A percentile compares a stretch with the other conserved stretches of the same genome.
phyloP scores from a whole-genome alignment of 2,329 filamentous ascomycete genomes.

The Albophoma yamanashiensis region DNA sequence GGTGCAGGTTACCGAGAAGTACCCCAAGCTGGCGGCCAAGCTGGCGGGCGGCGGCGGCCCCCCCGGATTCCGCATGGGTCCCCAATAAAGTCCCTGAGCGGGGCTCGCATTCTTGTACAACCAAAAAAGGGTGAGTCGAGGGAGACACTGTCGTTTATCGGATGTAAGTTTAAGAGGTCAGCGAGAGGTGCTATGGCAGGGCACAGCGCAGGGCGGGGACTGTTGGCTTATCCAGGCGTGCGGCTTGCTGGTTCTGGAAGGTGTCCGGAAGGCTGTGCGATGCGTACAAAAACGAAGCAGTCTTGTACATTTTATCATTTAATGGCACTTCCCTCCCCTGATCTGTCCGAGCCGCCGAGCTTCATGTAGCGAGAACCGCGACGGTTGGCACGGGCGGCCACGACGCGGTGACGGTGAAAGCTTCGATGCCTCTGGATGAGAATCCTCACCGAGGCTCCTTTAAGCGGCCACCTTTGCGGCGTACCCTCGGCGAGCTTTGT shows the following conservation, averaged over 20 bases:
- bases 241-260: background rate
- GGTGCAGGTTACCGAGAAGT: slow-evolving; percentile 82
- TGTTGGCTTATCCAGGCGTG: background rate
- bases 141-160: background rate
- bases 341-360: background rate
- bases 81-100: slow-evolving; percentile 11
- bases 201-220: background rate
- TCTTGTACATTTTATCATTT: slow-evolving; percentile 7
- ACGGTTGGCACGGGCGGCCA: background rate
- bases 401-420: background rate
- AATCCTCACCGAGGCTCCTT: background rate
- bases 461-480: background rate
- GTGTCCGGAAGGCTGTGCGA: background rate
- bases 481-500: background rate
- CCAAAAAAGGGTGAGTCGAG: background rate
- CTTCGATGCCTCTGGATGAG: background rate
- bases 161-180: background rate
- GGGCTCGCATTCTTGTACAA: background rate
- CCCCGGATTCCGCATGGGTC: slow-evolving; percentile 24
- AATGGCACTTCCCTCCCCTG: slow-evolving; percentile 5
- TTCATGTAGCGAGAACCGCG: background rate
- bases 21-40: slow-evolving; percentile 67
- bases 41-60: slow-evolving; percentile 33
- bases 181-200: background rate
- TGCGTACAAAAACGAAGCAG: background rate